These are phyloP conservation scores for Irpex sp. DNA, from an alignment of 1,284 basidiomycete species.

Conservation along the genomic window DNA sequence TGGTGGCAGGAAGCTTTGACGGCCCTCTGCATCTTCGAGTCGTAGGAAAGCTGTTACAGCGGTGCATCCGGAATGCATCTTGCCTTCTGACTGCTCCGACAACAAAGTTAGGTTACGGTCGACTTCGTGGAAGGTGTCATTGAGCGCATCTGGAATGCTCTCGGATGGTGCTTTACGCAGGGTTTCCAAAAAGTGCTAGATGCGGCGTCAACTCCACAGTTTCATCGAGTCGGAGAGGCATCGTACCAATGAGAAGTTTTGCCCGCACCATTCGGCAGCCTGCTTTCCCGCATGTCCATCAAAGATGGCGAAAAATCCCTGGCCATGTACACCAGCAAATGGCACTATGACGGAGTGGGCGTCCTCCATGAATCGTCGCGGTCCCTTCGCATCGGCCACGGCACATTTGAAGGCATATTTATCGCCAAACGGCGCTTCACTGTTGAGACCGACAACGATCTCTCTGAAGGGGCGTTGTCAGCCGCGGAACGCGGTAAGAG, in stretches of 20 bases:
- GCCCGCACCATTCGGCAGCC: slow-evolving; percentile 98
- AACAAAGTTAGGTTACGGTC: slow-evolving; percentile 81
- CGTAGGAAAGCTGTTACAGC: slow-evolving; percentile 97
- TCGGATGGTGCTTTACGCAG: slow-evolving; percentile 18
- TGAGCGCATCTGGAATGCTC: slow-evolving; percentile 85
- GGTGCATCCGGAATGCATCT: slow-evolving; percentile 96
- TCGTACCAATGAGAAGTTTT: slow-evolving; percentile 89
- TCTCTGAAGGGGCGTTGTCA: slow-evolving; percentile 1
- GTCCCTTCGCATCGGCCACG: slow-evolving; percentile 88
- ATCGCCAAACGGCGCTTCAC: slow-evolving; percentile 28
- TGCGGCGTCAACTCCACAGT: slow-evolving; percentile 4
- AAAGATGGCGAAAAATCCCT: slow-evolving; percentile 97
- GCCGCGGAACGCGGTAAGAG: neutral
- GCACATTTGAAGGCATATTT: slow-evolving; percentile 77
- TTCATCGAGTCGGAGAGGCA: slow-evolving; percentile 2
- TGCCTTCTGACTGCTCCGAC: slow-evolving; percentile 80
- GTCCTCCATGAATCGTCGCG: slow-evolving; percentile 96
- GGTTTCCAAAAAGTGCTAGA: slow-evolving; percentile 26
- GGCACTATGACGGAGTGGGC: slow-evolving; percentile 95
- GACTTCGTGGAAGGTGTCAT: slow-evolving; percentile 91
- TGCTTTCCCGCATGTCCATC: slow-evolving; percentile 99
- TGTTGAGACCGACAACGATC: slow-evolving; percentile 4
- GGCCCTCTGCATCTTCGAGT: slow-evolving; percentile 78
- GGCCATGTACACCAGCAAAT: slow-evolving; percentile 86
- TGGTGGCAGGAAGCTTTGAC: slow-evolving; percentile 55